Base-by-base conservation (phyloP, 2,329 filamentous ascomycete genomes). In the Neofusicoccum sp. region DNA sequence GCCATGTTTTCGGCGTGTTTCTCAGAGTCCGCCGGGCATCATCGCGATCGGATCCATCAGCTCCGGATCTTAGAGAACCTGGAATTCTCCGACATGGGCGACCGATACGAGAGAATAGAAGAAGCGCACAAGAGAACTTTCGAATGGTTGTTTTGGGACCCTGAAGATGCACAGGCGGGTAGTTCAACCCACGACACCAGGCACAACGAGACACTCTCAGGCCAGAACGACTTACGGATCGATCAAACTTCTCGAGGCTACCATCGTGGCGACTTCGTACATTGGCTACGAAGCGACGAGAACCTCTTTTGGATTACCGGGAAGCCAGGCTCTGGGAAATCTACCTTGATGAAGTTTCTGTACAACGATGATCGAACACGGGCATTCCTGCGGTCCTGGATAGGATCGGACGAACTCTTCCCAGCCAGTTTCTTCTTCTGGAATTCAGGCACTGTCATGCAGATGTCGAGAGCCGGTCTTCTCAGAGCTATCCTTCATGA, bases 271-370 rank as follows among this genome's bases (percentile, higher is more conserved):
- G 58, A 31, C 30, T 67, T 69, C 26, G 8, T 38, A 0, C 12
- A 61, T 1, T 68, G 68, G 68, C 60, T 68, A n/a, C 44, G 45
- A 16, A 6, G 30, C 5, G 30, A 54, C 3, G 30, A 48, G n/a
- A 36, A 28, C 2, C 16, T 66, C 7, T 69, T 54, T 26, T 33
- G 76, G 73, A 73, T 80, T 12, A 72, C 71, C 20, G 79, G 79
- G 1, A 80, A 79, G 48, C 73, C 78, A 0, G 79, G 79, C 0
- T 76, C 76, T 7, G 79, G 79, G 7, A 81, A 81, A 60, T 80
- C 78, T 0, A 80, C 77, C 0, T 59, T 81, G 16, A 78, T 81
- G 75, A 66, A 67, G 36, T 68, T 58, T 36, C 24, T 68, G 3
- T 64, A 51, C 43, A 44, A 66, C n/a, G 48, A 66, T 30, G 7